A percentile compares a stretch with the other conserved stretches of the same genome.
These are phyloP conservation scores for Verticillium albo-atrum DNA, from an alignment of 2,329 filamentous ascomycete genomes.

Conservation along the genomic window DNA sequence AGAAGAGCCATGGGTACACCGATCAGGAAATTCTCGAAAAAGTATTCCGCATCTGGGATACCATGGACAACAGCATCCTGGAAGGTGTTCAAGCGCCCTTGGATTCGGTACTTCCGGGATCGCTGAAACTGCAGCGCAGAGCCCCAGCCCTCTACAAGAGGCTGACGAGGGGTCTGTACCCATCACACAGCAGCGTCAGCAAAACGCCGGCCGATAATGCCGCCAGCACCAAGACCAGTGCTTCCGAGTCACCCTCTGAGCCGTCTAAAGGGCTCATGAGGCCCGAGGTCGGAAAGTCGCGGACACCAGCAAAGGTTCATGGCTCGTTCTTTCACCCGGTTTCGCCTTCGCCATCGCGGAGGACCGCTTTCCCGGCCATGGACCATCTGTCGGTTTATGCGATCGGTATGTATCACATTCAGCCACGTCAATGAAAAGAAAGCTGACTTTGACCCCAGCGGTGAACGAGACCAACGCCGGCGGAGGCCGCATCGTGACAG, in stretches of 20 bases:
- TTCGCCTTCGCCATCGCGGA: constrained; percentile 37
- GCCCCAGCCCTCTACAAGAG: constrained; percentile 40
- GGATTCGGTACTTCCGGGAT: constrained; percentile 37
- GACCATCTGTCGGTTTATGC: constrained; percentile 46
- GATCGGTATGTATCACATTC: constrained; percentile 23
- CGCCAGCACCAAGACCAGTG: background rate
- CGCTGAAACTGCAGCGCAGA: constrained; percentile 41
- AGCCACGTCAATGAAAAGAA: background rate
- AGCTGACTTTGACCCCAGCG: constrained; percentile 9
- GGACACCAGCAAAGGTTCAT: constrained; percentile 33
- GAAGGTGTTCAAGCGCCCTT: constrained; percentile 42
- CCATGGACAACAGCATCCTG: constrained; percentile 47
- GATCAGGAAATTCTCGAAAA: constrained; percentile 45
- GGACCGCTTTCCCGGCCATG: constrained; percentile 45
- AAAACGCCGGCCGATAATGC: constrained; percentile 2
- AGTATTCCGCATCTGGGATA: constrained; percentile 43
- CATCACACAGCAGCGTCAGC: constrained; percentile 20
- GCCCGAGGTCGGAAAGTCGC: constrained; percentile 16
- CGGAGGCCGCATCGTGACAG: constrained; percentile 45
- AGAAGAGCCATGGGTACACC: constrained; percentile 45
- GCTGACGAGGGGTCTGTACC: constrained; percentile 41
- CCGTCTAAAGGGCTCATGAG: background rate
- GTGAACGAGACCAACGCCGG: constrained; percentile 50
- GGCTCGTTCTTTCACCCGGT: constrained; percentile 42
- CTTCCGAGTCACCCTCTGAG: background rate